Base-by-base conservation (phyloP, 371 early-diverging fungal genomes). In the Polyrhizophydium stewartii region DNA sequence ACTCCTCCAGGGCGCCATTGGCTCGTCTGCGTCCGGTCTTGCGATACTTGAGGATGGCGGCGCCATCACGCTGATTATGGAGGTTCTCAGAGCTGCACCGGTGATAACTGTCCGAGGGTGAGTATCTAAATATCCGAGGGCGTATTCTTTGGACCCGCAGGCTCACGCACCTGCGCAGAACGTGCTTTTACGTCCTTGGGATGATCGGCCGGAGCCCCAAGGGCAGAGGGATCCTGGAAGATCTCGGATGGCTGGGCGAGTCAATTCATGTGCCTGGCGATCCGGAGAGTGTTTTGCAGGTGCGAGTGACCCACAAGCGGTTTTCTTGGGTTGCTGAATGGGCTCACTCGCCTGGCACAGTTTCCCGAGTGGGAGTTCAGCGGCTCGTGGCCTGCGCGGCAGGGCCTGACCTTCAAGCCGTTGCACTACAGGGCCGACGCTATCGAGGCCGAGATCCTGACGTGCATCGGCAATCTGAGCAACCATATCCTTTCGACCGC, bases 401-500 rank as follows among this genome's bases (percentile, higher is more conserved):
- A 58, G 51, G 24, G 45, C 9, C 40, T 61, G 27, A 61, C 58
- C 13, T 49, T 62, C 27, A 49, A 55, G 12, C 62, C 68, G 1
- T 21, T 50, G n/a, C 16, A 60, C 22, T 38, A 58, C 12, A 77
- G 28, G 32, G 43, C 72, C 13, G 70, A 88, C 62, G 59, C 71
- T 17, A 71, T 84, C 17, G 86, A 85, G 61, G 65, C 77, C 47
- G 90, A 89, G 63, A 85, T 92, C 31, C 65, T 93, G 17, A 82
- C 81, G 62, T 75, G 84, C 37, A 82, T 91, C 56, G 90, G 92
- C 38, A 90, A 91, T 62, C 78, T 94, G 72, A 86, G 88, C 57
- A 94, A 92, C 64, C 90, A 92, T 61, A 89, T 94, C 50, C 72
- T 92, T n/a, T 87, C 91, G 1, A 88, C 84, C 61, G 86, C 87